Evolutionary conservation across 345 rosid genomes (phyloP).

Genomic region (Populus alba): DNA sequence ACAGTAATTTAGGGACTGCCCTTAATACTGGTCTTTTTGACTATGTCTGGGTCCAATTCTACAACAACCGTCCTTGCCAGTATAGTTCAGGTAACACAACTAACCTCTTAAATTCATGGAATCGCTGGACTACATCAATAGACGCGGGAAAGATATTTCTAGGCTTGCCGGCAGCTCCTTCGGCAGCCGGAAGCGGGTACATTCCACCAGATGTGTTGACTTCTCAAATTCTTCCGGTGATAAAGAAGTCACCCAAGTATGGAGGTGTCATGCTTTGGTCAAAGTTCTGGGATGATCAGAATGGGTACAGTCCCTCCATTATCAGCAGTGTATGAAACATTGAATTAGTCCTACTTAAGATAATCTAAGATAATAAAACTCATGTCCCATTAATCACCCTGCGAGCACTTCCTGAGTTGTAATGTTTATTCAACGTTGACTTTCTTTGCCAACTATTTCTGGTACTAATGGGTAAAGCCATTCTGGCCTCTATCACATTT

Average conservation of each 20-base stretch:
- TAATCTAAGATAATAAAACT: background rate
- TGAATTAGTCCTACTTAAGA: background rate
- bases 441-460: background rate
- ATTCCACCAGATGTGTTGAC: slow-evolving; percentile 25
- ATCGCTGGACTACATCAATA: slow-evolving; percentile 21
- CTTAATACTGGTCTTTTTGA: slow-evolving; percentile 27
- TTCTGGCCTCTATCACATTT: background rate
- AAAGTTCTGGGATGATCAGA: slow-evolving; percentile 25
- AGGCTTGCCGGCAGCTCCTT: slow-evolving; percentile 35
- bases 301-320: slow-evolving; percentile 27
- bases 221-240: slow-evolving; percentile 26
- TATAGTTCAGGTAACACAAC: slow-evolving; percentile 16
- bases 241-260: slow-evolving; percentile 27
- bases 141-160: slow-evolving; percentile 15
- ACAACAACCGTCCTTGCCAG: slow-evolving; percentile 30
- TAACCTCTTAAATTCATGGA: slow-evolving; percentile 28
- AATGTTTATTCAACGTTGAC: background rate
- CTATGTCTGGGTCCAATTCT: slow-evolving; percentile 34
- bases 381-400: background rate
- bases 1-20: slow-evolving; percentile 22
- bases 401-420: background rate
- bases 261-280: slow-evolving; percentile 45
- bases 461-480: background rate
- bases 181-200: slow-evolving; percentile 37
- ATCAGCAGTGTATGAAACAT: slow-evolving; percentile 9